Evolutionary conservation across 2,329 filamentous ascomycete genomes (phyloP).

Genomic region (Aspergillus udagawae): DNA sequence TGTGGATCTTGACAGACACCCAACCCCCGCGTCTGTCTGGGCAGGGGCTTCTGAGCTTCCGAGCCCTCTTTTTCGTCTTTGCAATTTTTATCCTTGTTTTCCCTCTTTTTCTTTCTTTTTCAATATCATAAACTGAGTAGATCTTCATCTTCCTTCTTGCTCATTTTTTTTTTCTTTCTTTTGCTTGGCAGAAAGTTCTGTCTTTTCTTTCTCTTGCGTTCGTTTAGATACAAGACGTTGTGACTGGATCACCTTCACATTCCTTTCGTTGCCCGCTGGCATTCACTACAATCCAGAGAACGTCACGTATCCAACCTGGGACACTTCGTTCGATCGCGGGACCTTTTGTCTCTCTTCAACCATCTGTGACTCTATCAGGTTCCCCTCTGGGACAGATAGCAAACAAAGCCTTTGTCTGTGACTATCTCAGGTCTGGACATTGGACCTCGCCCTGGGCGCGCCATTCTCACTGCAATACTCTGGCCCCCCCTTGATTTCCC

Average conservation of each 20-base stretch:
- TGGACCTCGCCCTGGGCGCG: neutral
- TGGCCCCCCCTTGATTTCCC: neutral
- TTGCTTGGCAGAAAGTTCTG: constrained; percentile 6
- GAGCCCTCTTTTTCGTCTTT: neutral
- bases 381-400: neutral
- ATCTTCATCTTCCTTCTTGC: neutral
- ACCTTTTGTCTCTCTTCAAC: neutral
- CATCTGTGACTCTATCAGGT: neutral
- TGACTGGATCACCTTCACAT: constrained; percentile 27
- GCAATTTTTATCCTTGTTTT: neutral
- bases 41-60: neutral
- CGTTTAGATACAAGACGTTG: constrained; percentile 3
- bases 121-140: neutral
- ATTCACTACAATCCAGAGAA: neutral
- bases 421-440: neutral
- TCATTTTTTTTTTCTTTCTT: neutral
- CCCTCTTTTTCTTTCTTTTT: neutral
- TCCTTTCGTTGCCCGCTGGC: constrained; percentile 27
- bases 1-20: neutral
- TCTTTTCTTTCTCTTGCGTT: constrained; percentile 11
- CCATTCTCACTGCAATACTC: neutral
- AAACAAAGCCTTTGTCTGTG: constrained; percentile 6
- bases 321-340: neutral
- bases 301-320: neutral
- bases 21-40: neutral